A percentile compares a stretch with the other conserved stretches of the same genome.
These are phyloP conservation scores for Colletotrichum noveboracense DNA, from an alignment of 2,329 filamentous ascomycete species.

Conservation along the genomic window DNA sequence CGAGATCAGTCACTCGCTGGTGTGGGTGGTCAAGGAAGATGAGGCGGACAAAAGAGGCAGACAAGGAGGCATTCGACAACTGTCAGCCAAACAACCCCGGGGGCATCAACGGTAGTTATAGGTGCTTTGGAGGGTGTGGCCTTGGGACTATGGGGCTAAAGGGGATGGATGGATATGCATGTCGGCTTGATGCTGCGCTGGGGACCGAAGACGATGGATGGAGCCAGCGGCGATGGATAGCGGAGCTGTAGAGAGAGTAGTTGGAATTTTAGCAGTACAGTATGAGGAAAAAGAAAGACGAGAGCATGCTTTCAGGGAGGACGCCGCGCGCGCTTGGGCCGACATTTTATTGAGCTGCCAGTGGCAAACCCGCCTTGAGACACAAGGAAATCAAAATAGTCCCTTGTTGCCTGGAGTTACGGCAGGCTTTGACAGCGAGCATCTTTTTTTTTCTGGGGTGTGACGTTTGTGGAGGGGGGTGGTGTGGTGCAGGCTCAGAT, in stretches of 20 bases:
- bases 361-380: conserved; percentile 21
- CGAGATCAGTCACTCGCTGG: conserved; percentile 13
- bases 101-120: conserved; percentile 21
- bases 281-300: conserved; percentile 21
- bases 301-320: conserved; percentile 17
- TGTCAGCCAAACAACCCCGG: conserved; percentile 11
- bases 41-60: conserved; percentile 25
- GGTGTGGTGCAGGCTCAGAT: neutral
- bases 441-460: conserved; percentile 2
- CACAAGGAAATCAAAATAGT: conserved; percentile 23
- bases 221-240: neutral
- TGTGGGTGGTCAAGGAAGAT: conserved; percentile 34
- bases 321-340: conserved; percentile 15
- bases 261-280: conserved; percentile 2
- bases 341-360: conserved; percentile 14
- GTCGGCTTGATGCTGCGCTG: conserved; percentile 18
- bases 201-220: conserved; percentile 13
- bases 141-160: conserved; percentile 16
- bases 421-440: conserved; percentile 19
- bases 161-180: conserved; percentile 13
- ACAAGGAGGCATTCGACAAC: conserved; percentile 20
- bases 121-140: conserved; percentile 6
- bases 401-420: conserved; percentile 24
- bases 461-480: conserved; percentile 14
- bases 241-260: neutral